Evolutionary conservation across 345 rosid genomes (phyloP), one percentile per base, ranked within the genome.

Genomic region (Physaria fendleri): DNA sequence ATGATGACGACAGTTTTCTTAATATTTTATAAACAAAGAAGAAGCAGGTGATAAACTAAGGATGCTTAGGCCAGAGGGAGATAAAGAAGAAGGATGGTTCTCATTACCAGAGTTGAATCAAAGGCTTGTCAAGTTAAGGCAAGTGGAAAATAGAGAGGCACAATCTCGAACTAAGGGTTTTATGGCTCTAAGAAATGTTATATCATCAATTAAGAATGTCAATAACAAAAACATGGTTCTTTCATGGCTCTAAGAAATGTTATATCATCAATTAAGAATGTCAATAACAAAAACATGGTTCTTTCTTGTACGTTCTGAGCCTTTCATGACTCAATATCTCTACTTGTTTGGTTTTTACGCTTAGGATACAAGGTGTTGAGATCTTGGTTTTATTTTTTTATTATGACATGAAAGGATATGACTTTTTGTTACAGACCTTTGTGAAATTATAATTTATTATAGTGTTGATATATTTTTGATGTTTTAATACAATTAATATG

Each of bases 61-160:
- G 74, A 44, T 14, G 30, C 72, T 88, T 71, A 70, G 87, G 43
- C 83, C 75, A 0, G 74, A 76, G 50, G 72, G 28, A 39, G 53
- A 52, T 45, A 74, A 53, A 62, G 72, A 69, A 13, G 65, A 61
- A 46, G 66, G 64, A 2, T 68, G 80, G 77, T 92, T 88, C 74
- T 84, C 93, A 0, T 56, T 88, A 75, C 50, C 46, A 70, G 93
- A 92, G 78, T 62, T 92, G 84, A 82, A 74, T 63, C 81, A 76
- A 74, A 85, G 98, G 73, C 53, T 88, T 72, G 66, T 52, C 59
- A 80, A 71, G 79, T 57, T 92, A 62, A 82, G 87, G 71, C 81
- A 74, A 68, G 46, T 73, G 66, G 95, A 92, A 56, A 69, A 79
- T 62, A 69, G 72, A 66, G 82, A 79, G 48, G 43, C 15, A 1